Conservation (phyloP, 345 rosid species). For the Bruguiera parviflora region DNA sequence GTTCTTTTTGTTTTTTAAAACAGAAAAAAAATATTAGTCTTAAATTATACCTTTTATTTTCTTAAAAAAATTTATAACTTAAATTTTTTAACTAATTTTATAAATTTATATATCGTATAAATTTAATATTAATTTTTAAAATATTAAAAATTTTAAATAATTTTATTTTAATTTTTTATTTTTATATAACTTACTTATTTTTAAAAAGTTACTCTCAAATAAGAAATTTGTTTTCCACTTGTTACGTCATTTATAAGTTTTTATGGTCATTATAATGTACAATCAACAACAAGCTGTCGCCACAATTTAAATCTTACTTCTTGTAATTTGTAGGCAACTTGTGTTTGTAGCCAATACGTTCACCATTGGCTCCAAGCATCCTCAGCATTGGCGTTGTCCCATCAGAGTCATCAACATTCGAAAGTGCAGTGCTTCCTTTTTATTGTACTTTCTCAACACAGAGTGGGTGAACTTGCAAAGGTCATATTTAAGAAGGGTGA, state of each 20-base stretch:
- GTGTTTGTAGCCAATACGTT: constrained; percentile 75
- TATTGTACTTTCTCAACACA: constrained; percentile 78
- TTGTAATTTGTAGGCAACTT: constrained; percentile 14
- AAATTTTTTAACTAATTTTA: too few relatives aligned
- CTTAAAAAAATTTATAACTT: too few relatives aligned
- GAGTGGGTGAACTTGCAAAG: constrained; percentile 71
- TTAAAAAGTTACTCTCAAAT: constrained; percentile 63
- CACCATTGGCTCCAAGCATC: constrained; percentile 73
- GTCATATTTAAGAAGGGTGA: constrained; percentile 94
- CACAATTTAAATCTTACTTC: constrained; percentile 8
- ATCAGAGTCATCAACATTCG: constrained; percentile 87
- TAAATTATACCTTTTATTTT: too few relatives aligned
- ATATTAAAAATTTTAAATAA: too few relatives aligned
- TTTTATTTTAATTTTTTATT: constrained; percentile 19
- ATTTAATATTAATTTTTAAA: too few relatives aligned
- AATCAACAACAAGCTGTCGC: constrained; percentile 6
- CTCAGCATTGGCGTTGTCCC: constrained; percentile 84
- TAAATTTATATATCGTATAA: too few relatives aligned
- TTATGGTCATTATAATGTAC: constrained; percentile 1
- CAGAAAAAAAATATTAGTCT: neutral
- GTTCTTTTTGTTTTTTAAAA: too few relatives aligned
- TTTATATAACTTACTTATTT: constrained; percentile 91
- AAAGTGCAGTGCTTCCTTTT: constrained; percentile 85
- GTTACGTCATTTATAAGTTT: constrained; percentile 8
- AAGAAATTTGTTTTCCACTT: constrained; percentile 12